Evolutionary conservation across 2,329 filamentous ascomycete species (phyloP).

Genomic region (Cladosporium sphaerospermum): DNA sequence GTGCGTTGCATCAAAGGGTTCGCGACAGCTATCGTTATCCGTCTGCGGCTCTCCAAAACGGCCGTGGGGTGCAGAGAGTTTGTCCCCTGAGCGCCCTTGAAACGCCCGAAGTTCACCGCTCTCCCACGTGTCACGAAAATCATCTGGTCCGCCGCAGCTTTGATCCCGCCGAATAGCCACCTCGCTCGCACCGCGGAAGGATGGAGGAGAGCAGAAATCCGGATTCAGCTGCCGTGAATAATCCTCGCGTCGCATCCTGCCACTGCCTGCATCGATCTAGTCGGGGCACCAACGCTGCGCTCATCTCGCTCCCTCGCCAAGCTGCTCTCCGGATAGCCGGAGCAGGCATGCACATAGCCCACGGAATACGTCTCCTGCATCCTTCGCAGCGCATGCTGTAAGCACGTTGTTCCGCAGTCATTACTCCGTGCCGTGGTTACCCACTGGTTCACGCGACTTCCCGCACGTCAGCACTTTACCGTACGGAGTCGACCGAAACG

Average conservation of each 20-base stretch:
- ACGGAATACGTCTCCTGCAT: slow-evolving; percentile 4
- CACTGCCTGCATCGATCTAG: too few relatives aligned
- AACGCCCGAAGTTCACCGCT: background rate
- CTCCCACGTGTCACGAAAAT: background rate
- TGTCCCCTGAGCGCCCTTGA: background rate
- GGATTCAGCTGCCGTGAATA: too few relatives aligned
- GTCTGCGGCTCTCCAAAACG: slow-evolving; percentile 1
- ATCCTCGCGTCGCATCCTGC: too few relatives aligned
- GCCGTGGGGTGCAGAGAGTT: slow-evolving; percentile 5
- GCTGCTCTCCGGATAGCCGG: slow-evolving; percentile 4
- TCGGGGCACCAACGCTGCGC: too few relatives aligned
- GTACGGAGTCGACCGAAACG: background rate
- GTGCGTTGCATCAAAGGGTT: background rate
- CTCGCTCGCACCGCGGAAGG: slow-evolving; percentile 2
- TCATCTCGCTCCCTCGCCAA: too few relatives aligned
- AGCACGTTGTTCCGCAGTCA: too few relatives aligned
- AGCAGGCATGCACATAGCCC: background rate
- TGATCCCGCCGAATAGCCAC: background rate
- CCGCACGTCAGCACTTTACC: slow-evolving; percentile 4
- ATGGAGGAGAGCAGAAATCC: background rate
- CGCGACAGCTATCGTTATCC: background rate
- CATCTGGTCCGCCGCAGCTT: background rate
- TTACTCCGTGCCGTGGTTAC: background rate
- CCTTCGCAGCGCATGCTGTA: background rate
- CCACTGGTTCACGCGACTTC: slow-evolving; percentile 1